Base-by-base conservation (phyloP, 805 yeast species). In the Candida railenensis region DNA sequence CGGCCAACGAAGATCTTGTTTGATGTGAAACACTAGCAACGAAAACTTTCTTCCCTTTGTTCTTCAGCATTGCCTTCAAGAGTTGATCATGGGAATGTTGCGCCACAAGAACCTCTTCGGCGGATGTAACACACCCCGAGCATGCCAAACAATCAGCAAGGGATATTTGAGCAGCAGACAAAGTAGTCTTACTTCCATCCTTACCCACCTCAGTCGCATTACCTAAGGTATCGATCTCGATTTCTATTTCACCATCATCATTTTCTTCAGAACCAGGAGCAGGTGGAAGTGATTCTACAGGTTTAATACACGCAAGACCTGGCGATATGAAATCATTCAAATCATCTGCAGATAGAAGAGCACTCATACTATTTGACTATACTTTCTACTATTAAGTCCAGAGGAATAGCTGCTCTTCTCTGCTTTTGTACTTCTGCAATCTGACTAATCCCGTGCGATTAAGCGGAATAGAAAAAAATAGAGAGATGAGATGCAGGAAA, bases 91-190 rank as follows among this genome's bases (percentile, higher is more conserved):
- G 95, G 34, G 96, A 87, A 62, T 94, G 99, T 53, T 89, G 85
- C 2, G 96, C 89, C 36, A 94, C 86, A 40, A 94, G 69, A 4
- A 94, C 89, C 51, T 92, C 96, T 61, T 94, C 99, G n/a, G 97
- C 95, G 3, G 96, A 87, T 0, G 99, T 94, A 45, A 94, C 89
- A 64, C 99, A 94, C 0, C 99, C 99, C 7, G 95, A 83, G 61
- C 99, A 94, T 0, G 99, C 99, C 45, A 94, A 71, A 66, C 99
- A 94, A 69, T 94, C 99, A 16, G 90, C 84, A 43, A 94, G 68
- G 1, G 94, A 86, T 40, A 94, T 92, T 52, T 87, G 92, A 0
- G 97, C 98, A 44, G 89, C 83, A 22, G 84, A 77, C 4, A 89
- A 69, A 16, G 72, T 69, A 32, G 76, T 73, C 3, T 73, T 59